Evolutionary conservation across 129 eudicot genomes (phyloP).

Genomic region (Centaurea solstitialis): DNA sequence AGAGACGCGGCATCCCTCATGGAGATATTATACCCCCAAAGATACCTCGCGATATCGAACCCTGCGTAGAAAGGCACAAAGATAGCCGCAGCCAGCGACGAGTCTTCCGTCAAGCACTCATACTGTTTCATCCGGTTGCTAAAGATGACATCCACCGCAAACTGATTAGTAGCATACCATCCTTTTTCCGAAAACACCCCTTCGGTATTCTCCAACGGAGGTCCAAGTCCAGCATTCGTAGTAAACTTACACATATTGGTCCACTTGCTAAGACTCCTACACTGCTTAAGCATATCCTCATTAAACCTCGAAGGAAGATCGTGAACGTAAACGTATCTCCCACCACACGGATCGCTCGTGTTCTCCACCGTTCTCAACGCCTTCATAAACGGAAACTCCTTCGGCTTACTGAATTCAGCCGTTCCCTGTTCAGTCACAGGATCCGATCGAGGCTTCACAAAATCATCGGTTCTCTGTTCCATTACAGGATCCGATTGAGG

Average conservation of each 20-base stretch:
- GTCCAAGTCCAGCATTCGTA: constrained; percentile 47
- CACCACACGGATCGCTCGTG: constrained; percentile 63
- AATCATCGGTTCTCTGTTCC: neutral
- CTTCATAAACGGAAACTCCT: constrained; percentile 52
- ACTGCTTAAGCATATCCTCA: constrained; percentile 46
- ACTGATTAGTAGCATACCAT: constrained; percentile 55
- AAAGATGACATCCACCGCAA: constrained; percentile 47
- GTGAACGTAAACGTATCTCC: constrained; percentile 57
- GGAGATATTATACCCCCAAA: constrained; percentile 37
- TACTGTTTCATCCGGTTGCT: constrained; percentile 53
- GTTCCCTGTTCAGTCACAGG: neutral
- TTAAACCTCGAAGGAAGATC: constrained; percentile 61
- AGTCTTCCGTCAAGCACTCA: constrained; percentile 49
- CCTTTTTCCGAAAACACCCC: constrained; percentile 35
- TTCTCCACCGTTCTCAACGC: constrained; percentile 81
- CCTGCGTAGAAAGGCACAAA: constrained; percentile 61
- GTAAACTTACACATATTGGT: constrained; percentile 42
- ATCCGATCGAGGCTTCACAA: neutral
- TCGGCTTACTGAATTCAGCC: neutral
- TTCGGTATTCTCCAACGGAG: constrained; percentile 29
- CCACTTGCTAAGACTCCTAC: constrained; percentile 46
- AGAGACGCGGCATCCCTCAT: constrained; percentile 42
- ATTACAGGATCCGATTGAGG: constrained; percentile 2
- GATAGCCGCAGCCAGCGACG: constrained; percentile 50
- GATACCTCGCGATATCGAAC: constrained; percentile 50